Percentiles rank a stretch among this genome's conserved stretches.
Evolutionary conservation across 164 flowering plant species (phyloP).

Genomic region (Vitis riparia): DNA sequence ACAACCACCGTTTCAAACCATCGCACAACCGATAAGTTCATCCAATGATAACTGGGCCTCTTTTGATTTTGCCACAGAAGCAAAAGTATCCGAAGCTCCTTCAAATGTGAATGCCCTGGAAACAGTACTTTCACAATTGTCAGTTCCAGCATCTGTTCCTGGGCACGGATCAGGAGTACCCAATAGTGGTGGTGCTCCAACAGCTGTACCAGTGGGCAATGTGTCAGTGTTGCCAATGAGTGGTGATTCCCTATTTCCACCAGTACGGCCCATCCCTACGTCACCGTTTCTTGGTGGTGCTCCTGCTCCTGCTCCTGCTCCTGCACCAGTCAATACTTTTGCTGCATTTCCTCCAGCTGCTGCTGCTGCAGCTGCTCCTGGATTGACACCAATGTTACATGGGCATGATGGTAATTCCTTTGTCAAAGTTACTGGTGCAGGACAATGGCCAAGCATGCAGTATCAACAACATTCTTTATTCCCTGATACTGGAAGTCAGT

Average conservation of each 20-base stretch:
- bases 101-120: slow-evolving; percentile 49
- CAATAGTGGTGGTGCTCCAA: slow-evolving; percentile 3
- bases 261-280: slow-evolving; percentile 11
- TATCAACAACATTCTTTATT: slow-evolving; percentile 48
- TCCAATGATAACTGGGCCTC: slow-evolving; percentile 79
- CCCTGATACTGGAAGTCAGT: slow-evolving; percentile 29
- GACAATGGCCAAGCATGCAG: slow-evolving; percentile 50
- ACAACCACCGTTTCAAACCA: slow-evolving; percentile 36
- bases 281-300: slow-evolving; percentile 14
- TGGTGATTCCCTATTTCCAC: slow-evolving; percentile 9
- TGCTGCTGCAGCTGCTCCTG: slow-evolving; percentile 25
- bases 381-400: slow-evolving; percentile 12
- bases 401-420: slow-evolving; percentile 27
- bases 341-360: slow-evolving; percentile 18
- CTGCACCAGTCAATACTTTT: slow-evolving; percentile 10
- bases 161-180: slow-evolving; percentile 23
- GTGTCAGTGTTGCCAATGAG: slow-evolving; percentile 8
- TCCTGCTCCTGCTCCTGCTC: slow-evolving; percentile 20
- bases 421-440: slow-evolving; percentile 30
- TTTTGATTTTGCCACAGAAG: slow-evolving; percentile 59
- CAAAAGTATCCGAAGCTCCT: slow-evolving; percentile 42
- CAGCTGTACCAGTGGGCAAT: slow-evolving; percentile 14
- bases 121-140: slow-evolving; percentile 56
- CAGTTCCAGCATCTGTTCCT: slow-evolving; percentile 49
- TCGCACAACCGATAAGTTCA: slow-evolving; percentile 39